These are phyloP conservation scores for Phytophthora crassamura DNA, from an alignment of 352 stramenopile species.

Conservation along the genomic window DNA sequence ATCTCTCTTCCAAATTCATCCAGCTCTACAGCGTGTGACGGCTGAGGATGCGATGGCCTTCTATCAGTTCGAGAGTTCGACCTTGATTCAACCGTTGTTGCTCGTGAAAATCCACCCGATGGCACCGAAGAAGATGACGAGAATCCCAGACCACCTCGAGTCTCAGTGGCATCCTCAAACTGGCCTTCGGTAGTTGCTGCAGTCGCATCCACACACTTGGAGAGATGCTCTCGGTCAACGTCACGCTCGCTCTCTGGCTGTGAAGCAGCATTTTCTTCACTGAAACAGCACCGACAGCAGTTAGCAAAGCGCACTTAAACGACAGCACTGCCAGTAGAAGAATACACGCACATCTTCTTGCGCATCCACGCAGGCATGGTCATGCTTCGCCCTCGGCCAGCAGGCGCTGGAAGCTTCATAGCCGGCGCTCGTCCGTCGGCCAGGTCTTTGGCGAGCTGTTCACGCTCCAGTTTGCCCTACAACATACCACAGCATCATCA, in stretches of 20 bases:
- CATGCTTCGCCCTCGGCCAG: conserved; percentile 86
- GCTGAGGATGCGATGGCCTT: conserved; percentile 5
- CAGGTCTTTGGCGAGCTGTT: conserved; percentile 74
- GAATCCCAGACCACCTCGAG: conserved; percentile 42
- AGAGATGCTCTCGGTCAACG: conserved; percentile 17
- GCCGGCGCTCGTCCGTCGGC: conserved; percentile 67
- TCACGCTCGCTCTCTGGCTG: conserved; percentile 43
- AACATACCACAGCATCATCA: conserved; percentile 1
- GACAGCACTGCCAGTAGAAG: not conserved
- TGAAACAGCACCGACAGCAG: conserved; percentile 25
- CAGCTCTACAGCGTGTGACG: conserved; percentile 6
- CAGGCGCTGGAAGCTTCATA: conserved; percentile 54
- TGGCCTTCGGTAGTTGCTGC: conserved; percentile 32
- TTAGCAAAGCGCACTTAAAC: conserved; percentile 20
- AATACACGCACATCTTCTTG: conserved; percentile 84
- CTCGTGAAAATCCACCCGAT: no score
- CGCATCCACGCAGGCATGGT: conserved; percentile 94
- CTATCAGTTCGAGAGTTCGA: conserved; percentile 4
- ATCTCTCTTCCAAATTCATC: conserved; percentile 46
- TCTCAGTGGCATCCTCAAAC: conserved; percentile 62
- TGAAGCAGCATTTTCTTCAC: conserved; percentile 62
- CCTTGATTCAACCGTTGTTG: conserved; percentile 6
- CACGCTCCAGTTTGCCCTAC: conserved; percentile 71
- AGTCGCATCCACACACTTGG: conserved; percentile 4
- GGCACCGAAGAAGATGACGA: conserved; percentile 20